Evolutionary conservation across 305 asterid species (phyloP), one percentile per base, ranked within the genome.

Genomic region (Striga hermonthica): DNA sequence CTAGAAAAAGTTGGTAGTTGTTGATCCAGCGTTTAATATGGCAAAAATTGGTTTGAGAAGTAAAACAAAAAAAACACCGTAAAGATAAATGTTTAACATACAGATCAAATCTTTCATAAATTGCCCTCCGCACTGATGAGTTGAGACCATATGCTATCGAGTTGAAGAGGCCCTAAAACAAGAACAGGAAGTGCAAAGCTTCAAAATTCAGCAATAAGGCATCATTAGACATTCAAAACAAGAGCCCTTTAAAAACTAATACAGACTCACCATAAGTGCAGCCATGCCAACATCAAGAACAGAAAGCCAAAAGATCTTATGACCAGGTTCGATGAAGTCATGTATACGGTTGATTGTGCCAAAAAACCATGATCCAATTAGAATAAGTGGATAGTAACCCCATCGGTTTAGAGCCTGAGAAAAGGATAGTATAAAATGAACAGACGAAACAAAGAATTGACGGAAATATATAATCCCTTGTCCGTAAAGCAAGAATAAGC

Each of bases 381-480:
- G 87, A 76, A 93, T 88, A 65, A 93, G 96, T 35, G 99, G 97
- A 76, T 93, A 90, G 83, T 93, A 93, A 64, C 99, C 97, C 97
- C 99, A 93, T 68, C 95, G 82, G 66, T 83, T 90, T 56, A 90
- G 74, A 11, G 86, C 97, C 99, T 93, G 86, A 67, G 34, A 16
- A 72, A 50, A 70, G 60, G 65, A 56, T 22, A 57, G 57, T 47
- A 22, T 15, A 16, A 9, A 53, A 13, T 39, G 38, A 66, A 36
- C 7, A 44, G 15, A 37, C 65, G 39, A 63, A 49, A 57, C 41
- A 16, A 22, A 22, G 31, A 22, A 22, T 22, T 22, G 2, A 22
- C 31, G 2, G 2, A 22, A 22, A 22, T 22, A 22, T 22, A 2
- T 22, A 22, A 22, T 22, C 31, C 31, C 31, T n/a, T n/a, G 2